These are phyloP conservation scores for Ascochyta rabiei DNA, from an alignment of 2,329 filamentous ascomycete species.

Conservation along the genomic window DNA sequence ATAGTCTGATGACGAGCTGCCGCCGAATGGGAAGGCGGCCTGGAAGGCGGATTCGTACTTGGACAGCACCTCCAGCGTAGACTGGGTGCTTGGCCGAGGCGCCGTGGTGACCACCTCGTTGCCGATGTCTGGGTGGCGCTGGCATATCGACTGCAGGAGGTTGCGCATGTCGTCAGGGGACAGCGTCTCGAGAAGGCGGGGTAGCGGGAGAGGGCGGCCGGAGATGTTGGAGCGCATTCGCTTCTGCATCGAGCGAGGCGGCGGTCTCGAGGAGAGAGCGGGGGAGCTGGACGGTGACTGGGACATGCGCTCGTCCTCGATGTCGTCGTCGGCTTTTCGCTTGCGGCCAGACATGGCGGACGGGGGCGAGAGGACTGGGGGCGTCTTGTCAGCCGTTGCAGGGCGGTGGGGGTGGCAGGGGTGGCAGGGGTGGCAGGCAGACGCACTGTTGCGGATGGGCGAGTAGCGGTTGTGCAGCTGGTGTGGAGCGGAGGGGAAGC, in stretches of 20 bases:
- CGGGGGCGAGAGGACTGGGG: slow-evolving; percentile 46
- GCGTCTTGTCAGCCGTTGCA: slow-evolving; percentile 16
- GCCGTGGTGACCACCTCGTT: slow-evolving; percentile 83
- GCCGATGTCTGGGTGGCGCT: slow-evolving; percentile 83
- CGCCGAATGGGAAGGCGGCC: slow-evolving; percentile 82
- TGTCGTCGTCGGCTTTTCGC: slow-evolving; percentile 84
- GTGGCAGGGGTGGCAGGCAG: slow-evolving; percentile 4
- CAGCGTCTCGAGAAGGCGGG: slow-evolving; percentile 90
- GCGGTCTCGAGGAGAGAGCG: slow-evolving; percentile 70
- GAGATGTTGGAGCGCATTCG: slow-evolving; percentile 71
- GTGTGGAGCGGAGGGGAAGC: slow-evolving; percentile 66
- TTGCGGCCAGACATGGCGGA: slow-evolving; percentile 64
- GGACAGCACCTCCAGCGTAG: slow-evolving; percentile 78
- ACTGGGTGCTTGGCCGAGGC: slow-evolving; percentile 82
- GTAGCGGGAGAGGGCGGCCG: slow-evolving; percentile 68
- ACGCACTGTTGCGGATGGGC: slow-evolving; percentile 64
- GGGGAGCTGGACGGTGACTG: slow-evolving; percentile 86
- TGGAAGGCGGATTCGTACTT: slow-evolving; percentile 82
- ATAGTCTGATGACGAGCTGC: slow-evolving; percentile 86
- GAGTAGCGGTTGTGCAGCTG: slow-evolving; percentile 65
- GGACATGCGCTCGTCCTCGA: slow-evolving; percentile 82
- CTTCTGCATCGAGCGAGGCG: slow-evolving; percentile 64
- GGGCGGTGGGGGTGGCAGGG: slow-evolving; percentile 8
- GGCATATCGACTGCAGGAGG: slow-evolving; percentile 89
- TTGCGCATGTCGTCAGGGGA: slow-evolving; percentile 82